Percentiles rank a stretch among this genome's conserved stretches.
phyloP scores from a whole-genome alignment of 1,139 yeast genomes.

The Casaregolazyma lundiana region DNA sequence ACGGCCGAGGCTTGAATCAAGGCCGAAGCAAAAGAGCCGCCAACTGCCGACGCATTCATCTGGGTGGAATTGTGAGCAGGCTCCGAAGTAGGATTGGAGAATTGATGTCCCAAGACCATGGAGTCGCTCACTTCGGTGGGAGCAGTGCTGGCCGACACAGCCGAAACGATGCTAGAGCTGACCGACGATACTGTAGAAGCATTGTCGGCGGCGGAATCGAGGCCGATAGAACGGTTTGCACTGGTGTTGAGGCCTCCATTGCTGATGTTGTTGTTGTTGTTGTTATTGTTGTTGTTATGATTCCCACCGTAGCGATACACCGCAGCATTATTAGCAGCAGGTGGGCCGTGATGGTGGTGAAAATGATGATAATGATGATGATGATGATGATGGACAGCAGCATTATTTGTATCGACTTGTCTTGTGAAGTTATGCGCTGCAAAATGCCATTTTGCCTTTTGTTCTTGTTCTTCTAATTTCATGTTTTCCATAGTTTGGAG shows the following conservation, averaged over 20 bases:
- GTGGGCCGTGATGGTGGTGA: slow-evolving; percentile 7
- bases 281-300: slow-evolving; percentile 10
- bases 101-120: background rate
- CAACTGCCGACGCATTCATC: slow-evolving; percentile 18
- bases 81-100: background rate
- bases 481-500: slow-evolving; percentile 31
- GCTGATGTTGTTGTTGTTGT: slow-evolving; percentile 8
- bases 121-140: slow-evolving; percentile 1
- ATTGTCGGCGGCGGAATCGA: slow-evolving; percentile 2
- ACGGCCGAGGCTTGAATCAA: slow-evolving; percentile 19
- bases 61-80: slow-evolving; percentile 10
- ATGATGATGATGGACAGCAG: background rate
- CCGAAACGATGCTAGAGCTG: background rate
- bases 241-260: background rate
- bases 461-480: slow-evolving; percentile 7
- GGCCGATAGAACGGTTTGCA: background rate
- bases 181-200: slow-evolving; percentile 7
- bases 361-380: background rate
- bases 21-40: slow-evolving; percentile 22
- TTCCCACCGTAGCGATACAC: slow-evolving; percentile 1
- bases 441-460: slow-evolving; percentile 3
- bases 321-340: slow-evolving; percentile 11
- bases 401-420: background rate
- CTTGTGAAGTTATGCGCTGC: background rate
- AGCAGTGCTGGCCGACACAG: background rate